phyloP scores from a whole-genome alignment of 345 rosid genomes.

The Hibiscus trionum region DNA sequence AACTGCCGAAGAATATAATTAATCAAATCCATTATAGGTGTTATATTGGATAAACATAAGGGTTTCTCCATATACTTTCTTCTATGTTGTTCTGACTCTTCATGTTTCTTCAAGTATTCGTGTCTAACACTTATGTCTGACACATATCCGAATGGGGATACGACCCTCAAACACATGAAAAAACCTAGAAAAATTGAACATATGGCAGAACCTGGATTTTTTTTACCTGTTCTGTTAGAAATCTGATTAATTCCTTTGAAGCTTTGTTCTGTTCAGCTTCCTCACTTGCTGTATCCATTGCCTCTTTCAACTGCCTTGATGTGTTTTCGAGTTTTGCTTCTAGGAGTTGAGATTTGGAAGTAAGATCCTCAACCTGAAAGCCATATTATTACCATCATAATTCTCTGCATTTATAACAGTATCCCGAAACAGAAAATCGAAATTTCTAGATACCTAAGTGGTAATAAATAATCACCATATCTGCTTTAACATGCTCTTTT shows the following conservation, averaged over 20 bases:
- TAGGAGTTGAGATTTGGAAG: slow-evolving; percentile 36
- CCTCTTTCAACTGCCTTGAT: slow-evolving; percentile 44
- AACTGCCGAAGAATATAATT: slow-evolving; percentile 22
- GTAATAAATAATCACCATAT: neutral
- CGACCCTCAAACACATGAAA: no score
- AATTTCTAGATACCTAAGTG: neutral
- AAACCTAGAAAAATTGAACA: no score
- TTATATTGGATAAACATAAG: neutral
- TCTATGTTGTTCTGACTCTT: neutral
- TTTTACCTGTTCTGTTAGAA: slow-evolving; percentile 47
- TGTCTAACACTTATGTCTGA: neutral
- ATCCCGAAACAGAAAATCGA: neutral
- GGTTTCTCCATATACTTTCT: neutral
- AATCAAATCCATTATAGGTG: neutral
- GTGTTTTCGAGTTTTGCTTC: slow-evolving; percentile 47
- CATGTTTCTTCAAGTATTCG: neutral
- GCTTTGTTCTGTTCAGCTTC: slow-evolving; percentile 53
- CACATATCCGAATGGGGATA: no score
- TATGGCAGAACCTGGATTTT: neutral
- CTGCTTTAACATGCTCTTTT: neutral
- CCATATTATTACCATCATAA: neutral
- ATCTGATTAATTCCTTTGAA: slow-evolving; percentile 45
- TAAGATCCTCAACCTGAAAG: slow-evolving; percentile 63
- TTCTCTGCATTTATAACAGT: neutral
- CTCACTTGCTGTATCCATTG: slow-evolving; percentile 31